Evolutionary conservation across 352 stramenopile genomes (phyloP).

Genomic region (Globisporangium barbulae): DNA sequence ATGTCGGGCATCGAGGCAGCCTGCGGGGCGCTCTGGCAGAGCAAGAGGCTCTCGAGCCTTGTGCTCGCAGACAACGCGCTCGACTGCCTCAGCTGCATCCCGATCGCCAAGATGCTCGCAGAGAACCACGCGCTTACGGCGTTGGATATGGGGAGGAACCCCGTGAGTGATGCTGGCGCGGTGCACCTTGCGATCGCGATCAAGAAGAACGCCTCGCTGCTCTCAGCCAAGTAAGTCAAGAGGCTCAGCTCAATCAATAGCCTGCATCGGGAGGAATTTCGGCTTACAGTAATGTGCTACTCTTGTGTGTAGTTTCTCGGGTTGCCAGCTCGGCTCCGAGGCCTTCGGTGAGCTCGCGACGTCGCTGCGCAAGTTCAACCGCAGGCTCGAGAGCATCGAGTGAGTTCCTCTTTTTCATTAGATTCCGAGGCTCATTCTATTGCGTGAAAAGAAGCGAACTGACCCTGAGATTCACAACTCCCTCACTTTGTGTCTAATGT

Average conservation of each 20-base stretch:
- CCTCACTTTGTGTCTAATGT: not conserved
- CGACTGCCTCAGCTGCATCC: constrained; percentile 44
- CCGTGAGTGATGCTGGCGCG: constrained; percentile 39
- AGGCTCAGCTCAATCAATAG: too few species aligned
- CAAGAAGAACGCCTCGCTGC: constrained; percentile 51
- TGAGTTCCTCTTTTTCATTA: constrained; percentile 10
- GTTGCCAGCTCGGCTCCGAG: constrained; percentile 45
- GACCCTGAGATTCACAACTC: not conserved
- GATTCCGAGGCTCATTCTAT: not conserved
- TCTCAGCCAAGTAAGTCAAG: constrained; percentile 37
- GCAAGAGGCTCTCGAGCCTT: constrained; percentile 36
- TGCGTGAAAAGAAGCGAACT: not conserved
- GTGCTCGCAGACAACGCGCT: constrained; percentile 48
- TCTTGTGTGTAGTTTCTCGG: constrained; percentile 24
- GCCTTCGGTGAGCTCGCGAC: constrained; percentile 29
- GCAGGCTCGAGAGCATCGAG: constrained; percentile 38
- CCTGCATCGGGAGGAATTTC: too few species aligned
- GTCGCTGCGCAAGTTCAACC: constrained; percentile 45
- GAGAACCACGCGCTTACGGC: constrained; percentile 43
- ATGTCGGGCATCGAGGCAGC: constrained; percentile 48
- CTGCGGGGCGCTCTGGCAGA: constrained; percentile 50
- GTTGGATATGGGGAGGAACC: constrained; percentile 47
- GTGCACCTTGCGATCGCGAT: constrained; percentile 39
- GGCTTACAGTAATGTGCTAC: not conserved
- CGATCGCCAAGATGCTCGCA: constrained; percentile 48